Evolutionary conservation across 140 eudicot species (phyloP).

Genomic region (Senecio squalidus): DNA sequence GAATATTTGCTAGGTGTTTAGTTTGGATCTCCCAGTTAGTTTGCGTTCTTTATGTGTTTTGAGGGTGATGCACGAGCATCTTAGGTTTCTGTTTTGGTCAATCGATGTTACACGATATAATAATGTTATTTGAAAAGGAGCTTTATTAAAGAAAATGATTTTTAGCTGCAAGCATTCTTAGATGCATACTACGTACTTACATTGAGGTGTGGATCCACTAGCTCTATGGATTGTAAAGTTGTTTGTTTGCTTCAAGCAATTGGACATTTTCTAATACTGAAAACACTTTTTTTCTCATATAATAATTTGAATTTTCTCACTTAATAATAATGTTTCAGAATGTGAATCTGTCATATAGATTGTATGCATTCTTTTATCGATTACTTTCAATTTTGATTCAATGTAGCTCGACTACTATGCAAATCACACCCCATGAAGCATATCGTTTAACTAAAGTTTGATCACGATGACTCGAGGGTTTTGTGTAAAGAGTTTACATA

Average conservation of each 20-base stretch:
- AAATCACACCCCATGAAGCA: no score
- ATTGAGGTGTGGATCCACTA: constrained; percentile 43
- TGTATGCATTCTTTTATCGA: not conserved
- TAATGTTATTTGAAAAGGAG: constrained; percentile 23
- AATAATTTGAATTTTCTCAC: not conserved
- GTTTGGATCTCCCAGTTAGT: no score
- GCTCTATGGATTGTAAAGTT: constrained; percentile 33
- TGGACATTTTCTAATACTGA: constrained; percentile 10
- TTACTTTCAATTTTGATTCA: not conserved
- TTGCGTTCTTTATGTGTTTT: not conserved
- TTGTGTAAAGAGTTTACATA: not conserved
- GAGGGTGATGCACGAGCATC: no score
- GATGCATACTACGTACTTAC: constrained; percentile 28
- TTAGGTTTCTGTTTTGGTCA: constrained; percentile 3
- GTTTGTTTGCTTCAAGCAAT: constrained; percentile 24
- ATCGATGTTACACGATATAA: constrained; percentile 9
- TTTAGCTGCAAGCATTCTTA: constrained; percentile 32
- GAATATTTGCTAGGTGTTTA: no score
- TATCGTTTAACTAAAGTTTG: not conserved
- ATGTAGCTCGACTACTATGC: no score
- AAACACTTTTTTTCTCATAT: constrained; percentile 6
- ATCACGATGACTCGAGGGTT: not conserved
- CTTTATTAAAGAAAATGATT: constrained; percentile 24
- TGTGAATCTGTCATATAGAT: not conserved
- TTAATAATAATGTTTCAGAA: not conserved